Evolutionary conservation across 768 basidiomycete species (phyloP).

Genomic region (Cystofilobasidium macerans): DNA sequence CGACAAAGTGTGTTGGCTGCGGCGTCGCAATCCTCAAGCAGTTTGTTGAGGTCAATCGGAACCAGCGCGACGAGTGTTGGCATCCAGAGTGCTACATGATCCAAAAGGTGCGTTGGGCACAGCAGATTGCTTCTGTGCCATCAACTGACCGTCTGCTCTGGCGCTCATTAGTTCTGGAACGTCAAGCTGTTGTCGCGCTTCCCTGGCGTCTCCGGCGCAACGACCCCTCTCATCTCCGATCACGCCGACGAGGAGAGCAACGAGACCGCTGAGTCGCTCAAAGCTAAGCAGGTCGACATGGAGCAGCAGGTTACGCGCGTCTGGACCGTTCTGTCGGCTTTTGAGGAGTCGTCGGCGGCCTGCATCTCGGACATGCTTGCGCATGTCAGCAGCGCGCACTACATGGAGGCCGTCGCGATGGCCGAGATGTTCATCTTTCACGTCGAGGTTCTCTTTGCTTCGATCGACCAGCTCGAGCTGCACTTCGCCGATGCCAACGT

Average conservation of each 20-base stretch:
- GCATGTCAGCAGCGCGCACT: slow-evolving; percentile 91
- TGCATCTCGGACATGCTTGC: slow-evolving; percentile 98
- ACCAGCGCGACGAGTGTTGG: slow-evolving; percentile 98
- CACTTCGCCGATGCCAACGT: slow-evolving; percentile 65
- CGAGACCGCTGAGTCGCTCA: slow-evolving; percentile 67
- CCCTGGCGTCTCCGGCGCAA: slow-evolving; percentile 35
- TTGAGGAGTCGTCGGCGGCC: slow-evolving; percentile 97
- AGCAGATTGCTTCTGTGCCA: not conserved
- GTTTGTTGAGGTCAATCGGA: slow-evolving; percentile 98
- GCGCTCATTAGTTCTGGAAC: slow-evolving; percentile 76
- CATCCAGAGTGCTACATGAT: slow-evolving; percentile 99
- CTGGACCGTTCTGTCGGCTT: slow-evolving; percentile 96
- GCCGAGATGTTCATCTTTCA: slow-evolving; percentile 98
- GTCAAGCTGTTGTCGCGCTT: slow-evolving; percentile 52
- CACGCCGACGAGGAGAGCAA: slow-evolving; percentile 46
- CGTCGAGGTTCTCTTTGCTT: slow-evolving; percentile 92
- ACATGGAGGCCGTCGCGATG: slow-evolving; percentile 93
- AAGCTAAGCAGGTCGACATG: slow-evolving; percentile 84
- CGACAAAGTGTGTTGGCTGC: slow-evolving; percentile 96
- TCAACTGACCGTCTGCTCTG: not conserved
- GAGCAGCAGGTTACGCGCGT: slow-evolving; percentile 96
- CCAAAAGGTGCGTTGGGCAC: slow-evolving; percentile 85
- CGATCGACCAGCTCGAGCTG: slow-evolving; percentile 89
- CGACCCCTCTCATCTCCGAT: slow-evolving; percentile 36
- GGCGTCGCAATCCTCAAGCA: slow-evolving; percentile 95